A percentile compares a stretch with the other conserved stretches of the same genome.
phyloP scores from a whole-genome alignment of 495 filamentous ascomycete species.

The Penicillium robsamsonii region DNA sequence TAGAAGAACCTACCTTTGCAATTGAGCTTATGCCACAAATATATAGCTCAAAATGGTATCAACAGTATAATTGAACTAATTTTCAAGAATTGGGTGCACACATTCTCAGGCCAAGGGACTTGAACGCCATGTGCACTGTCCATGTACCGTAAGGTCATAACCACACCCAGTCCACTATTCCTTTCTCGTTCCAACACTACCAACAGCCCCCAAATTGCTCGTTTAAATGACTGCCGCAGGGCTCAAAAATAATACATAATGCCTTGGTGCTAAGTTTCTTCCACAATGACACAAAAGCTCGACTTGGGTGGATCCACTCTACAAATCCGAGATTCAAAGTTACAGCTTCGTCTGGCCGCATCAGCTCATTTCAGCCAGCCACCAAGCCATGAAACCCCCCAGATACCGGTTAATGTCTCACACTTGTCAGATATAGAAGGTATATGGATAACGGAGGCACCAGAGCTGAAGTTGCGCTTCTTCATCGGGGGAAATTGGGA shows the following conservation, averaged over 20 bases:
- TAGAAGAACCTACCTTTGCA: neutral
- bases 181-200: neutral
- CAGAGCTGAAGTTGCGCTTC: conserved; percentile 29
- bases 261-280: neutral
- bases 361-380: conserved; percentile 8
- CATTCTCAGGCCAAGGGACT: neutral
- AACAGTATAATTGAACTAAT: neutral
- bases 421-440: conserved; percentile 11
- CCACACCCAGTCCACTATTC: neutral
- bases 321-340: conserved; percentile 7
- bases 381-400: neutral
- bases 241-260: neutral
- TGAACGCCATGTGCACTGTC: neutral
- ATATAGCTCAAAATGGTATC: neutral
- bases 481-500: conserved; percentile 12
- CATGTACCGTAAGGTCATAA: neutral
- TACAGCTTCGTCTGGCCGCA: conserved; percentile 20
- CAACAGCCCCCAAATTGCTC: neutral
- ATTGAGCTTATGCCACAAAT: neutral
- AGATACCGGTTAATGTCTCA: neutral
- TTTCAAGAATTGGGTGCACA: neutral
- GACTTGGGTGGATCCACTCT: conserved; percentile 20
- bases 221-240: neutral
- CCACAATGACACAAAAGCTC: conserved; percentile 17
- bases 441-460: conserved; percentile 34